phyloP scores from a whole-genome alignment of 2,329 filamentous ascomycete genomes.

The Phaeoacremonium minimum region DNA sequence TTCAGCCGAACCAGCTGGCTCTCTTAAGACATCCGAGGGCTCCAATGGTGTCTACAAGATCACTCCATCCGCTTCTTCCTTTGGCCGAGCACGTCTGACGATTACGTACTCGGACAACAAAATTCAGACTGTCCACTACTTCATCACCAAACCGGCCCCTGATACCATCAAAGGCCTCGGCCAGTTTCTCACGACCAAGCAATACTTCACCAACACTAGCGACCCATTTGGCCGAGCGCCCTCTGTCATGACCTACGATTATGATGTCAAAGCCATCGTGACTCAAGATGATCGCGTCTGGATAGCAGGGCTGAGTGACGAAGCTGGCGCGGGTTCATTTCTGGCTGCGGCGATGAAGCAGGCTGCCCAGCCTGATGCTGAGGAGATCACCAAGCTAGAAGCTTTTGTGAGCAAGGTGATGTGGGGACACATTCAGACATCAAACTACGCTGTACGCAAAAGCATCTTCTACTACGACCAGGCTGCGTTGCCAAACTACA shows the following conservation, averaged over 20 bases:
- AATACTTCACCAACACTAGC: conserved; percentile 44
- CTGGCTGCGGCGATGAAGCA: conserved; percentile 53
- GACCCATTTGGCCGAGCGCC: conserved; percentile 51
- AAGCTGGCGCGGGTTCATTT: conserved; percentile 53
- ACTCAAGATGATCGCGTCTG: conserved; percentile 46
- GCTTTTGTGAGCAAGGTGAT: conserved; percentile 47
- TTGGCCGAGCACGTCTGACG: conserved; percentile 44
- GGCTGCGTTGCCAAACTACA: conserved; percentile 31
- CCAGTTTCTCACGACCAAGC: conserved; percentile 46
- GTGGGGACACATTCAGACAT: conserved; percentile 41
- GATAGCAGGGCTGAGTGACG: conserved; percentile 57
- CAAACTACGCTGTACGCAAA: conserved; percentile 44
- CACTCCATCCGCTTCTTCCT: conserved; percentile 34
- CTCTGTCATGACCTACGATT: conserved; percentile 55
- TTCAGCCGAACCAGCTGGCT: conserved; percentile 27
- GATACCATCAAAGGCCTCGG: conserved; percentile 42
- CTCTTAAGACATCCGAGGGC: conserved; percentile 26
- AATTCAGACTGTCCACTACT: conserved; percentile 52
- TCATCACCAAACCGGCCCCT: conserved; percentile 41
- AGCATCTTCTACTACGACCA: conserved; percentile 56
- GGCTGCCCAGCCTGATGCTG: conserved; percentile 39
- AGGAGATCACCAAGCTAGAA: conserved; percentile 48
- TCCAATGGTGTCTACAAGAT: conserved; percentile 32
- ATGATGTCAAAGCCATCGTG: conserved; percentile 35
- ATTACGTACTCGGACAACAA: conserved; percentile 42